A percentile compares a stretch with the other conserved stretches of the same genome.
Conservation (phyloP, 495 filamentous ascomycete genomes). For the Hypoxylon lienhwacheense region DNA sequence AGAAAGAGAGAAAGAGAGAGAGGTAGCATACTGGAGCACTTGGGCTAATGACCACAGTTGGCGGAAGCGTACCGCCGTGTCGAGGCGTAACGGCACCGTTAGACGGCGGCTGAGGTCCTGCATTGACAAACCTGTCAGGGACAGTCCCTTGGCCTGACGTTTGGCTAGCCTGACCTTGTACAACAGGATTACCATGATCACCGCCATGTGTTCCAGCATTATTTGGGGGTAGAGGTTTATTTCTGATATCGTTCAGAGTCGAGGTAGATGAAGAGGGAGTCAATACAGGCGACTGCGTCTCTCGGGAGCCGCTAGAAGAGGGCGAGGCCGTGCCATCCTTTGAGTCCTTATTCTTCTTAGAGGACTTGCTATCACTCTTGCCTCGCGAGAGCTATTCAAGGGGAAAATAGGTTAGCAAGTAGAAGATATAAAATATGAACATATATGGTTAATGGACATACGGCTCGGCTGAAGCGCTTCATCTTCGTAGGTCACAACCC, state of each 20-base stretch:
- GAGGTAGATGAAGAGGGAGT: conserved; percentile 86
- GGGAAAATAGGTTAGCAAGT: conserved; percentile 28
- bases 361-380: conserved; percentile 89
- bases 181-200: conserved; percentile 46
- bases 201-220: conserved; percentile 62
- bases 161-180: conserved; percentile 45
- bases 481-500: conserved; percentile 64
- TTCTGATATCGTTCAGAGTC: conserved; percentile 79
- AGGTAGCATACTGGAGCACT: conserved; percentile 78
- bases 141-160: conserved; percentile 32
- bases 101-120: conserved; percentile 45
- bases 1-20: conserved; percentile 6
- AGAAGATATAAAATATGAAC: neutral
- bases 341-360: conserved; percentile 88
- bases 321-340: conserved; percentile 78
- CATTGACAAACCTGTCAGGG: conserved; percentile 50
- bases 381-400: conserved; percentile 84
- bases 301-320: conserved; percentile 59
- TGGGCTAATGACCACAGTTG: conserved; percentile 93
- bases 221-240: conserved; percentile 72
- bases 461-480: conserved; percentile 98
- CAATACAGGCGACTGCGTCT: conserved; percentile 59
- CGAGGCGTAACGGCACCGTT: conserved; percentile 72
- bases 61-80: conserved; percentile 67
- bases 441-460: conserved; percentile 56